Evolutionary conservation across 2,329 filamentous ascomycete species (phyloP), one percentile per base, ranked within the genome.

Genomic region (Aulographum hederae): DNA sequence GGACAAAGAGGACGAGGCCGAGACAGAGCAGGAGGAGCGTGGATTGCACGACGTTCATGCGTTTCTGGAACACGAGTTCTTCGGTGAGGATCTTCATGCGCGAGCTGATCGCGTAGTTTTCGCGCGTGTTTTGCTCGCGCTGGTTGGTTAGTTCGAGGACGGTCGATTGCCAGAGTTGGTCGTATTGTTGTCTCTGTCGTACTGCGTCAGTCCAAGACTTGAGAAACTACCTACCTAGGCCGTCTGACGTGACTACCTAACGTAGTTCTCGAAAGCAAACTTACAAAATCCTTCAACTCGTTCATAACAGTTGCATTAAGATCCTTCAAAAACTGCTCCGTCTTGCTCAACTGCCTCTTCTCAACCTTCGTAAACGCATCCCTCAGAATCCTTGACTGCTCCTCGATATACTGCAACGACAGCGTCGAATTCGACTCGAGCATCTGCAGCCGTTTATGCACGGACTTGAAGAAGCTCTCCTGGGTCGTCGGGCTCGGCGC

Each of bases 381-480:
- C 29, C 86, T 77, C 25, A 95, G 63, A 38, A 92, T 82, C 30
- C 74, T 77, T 3, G 86, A 94, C 50, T 95, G 89, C 37, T 93
- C 84, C 56, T 95, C 86, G 37, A 98, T 92, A 47, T 98, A 98
- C 45, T 93, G 80, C 6, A 95, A 61, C 0, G 85, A 93, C 8
- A 95, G 63, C 0, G 86, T 92, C 8, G 85, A 82, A 50, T 95
- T 98, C 12, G 80, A 71, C 52, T 98, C 89, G 5, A 95, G 72
- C 43, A 85, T 74, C 40, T 86, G 80, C 4, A 98, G 65, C 1
- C 89, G 79, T 53, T 95, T 95, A 39, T 85, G 82, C 6, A 95
- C 77, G 3, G 84, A 81, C 51, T 95, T 95, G 66, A 94, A 98
- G 54, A 98, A 95, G 2, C 80, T 89, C 50, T 98, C 89, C 52